A percentile compares a stretch with the other conserved stretches of the same genome.
These are phyloP conservation scores for Malassezia vespertilionis DNA, from an alignment of 1,284 basidiomycete species.

Conservation along the genomic window DNA sequence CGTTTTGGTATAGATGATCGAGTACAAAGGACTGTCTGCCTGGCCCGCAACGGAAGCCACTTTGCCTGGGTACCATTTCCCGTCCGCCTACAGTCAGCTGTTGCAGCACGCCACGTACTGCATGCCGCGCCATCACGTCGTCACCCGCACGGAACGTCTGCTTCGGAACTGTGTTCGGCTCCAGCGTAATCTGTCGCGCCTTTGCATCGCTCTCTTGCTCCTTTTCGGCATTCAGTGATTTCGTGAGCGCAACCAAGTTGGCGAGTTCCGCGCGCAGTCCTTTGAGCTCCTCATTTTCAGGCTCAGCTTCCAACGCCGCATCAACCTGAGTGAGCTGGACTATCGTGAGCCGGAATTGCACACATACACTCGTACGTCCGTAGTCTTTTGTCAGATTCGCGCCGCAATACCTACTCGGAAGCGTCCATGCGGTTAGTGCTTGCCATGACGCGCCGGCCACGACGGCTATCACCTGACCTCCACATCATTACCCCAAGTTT, in stretches of 20 bases:
- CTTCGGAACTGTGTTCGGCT: too few species aligned
- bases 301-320: conserved; percentile 69
- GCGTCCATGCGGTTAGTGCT: too few species aligned
- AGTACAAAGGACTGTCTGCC: conserved; percentile 72
- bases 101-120: too few species aligned
- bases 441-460: too few species aligned
- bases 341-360: conserved; percentile 10
- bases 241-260: conserved; percentile 77
- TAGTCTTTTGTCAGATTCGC: conserved; percentile 5
- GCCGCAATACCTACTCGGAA: conserved; percentile 14
- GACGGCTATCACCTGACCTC: too few species aligned
- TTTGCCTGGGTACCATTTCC: conserved; percentile 29
- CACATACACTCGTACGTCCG: conserved; percentile 18
- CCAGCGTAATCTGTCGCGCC: not conserved
- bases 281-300: conserved; percentile 62
- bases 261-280: conserved; percentile 69
- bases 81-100: too few species aligned
- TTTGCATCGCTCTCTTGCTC: not conserved
- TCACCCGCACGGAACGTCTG: conserved; percentile 59
- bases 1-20: conserved; percentile 88
- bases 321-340: conserved; percentile 71
- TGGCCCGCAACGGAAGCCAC: conserved; percentile 65
- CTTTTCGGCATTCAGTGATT: conserved; percentile 15
- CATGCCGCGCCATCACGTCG: conserved; percentile 62
- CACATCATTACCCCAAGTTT: too few species aligned